Evolutionary conservation across 2,329 filamentous ascomycete genomes (phyloP).

Genomic region (Sporothrix variecibatus): DNA sequence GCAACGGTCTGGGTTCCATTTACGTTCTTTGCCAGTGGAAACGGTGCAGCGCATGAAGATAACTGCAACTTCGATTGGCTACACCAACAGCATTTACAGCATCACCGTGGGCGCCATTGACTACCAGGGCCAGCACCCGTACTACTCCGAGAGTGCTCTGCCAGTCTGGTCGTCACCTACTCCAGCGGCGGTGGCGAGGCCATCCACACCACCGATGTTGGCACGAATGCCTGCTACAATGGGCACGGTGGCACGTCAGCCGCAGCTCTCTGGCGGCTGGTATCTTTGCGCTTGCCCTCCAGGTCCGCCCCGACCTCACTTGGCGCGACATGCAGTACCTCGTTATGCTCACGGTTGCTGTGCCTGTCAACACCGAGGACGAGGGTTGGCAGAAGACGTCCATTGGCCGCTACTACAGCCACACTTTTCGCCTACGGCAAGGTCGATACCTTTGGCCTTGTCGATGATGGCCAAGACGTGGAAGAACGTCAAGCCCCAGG

Average conservation of each 20-base stretch:
- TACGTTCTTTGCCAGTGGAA: conserved; percentile 97
- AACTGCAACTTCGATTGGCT: conserved; percentile 99
- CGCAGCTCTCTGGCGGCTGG: conserved; percentile 87
- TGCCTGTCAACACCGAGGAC: conserved; percentile 71
- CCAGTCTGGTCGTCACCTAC: conserved; percentile 93
- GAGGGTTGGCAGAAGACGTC: conserved; percentile 80
- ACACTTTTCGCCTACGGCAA: conserved; percentile 94
- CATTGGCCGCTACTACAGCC: conserved; percentile 84
- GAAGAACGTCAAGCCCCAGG: conserved; percentile 88
- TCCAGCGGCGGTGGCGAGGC: conserved; percentile 86
- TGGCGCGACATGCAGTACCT: conserved; percentile 97
- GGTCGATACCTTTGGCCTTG: conserved; percentile 81
- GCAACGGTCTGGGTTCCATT: conserved; percentile 79
- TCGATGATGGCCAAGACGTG: conserved; percentile 84
- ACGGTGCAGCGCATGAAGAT: conserved; percentile 82
- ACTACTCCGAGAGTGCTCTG: conserved; percentile 96
- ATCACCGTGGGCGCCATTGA: conserved; percentile 95
- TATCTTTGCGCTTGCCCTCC: conserved; percentile 84
- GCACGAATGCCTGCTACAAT: conserved; percentile 73
- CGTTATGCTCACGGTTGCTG: conserved; percentile 77
- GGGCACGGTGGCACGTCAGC: conserved; percentile 95
- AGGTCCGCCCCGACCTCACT: conserved; percentile 79
- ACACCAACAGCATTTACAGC: conserved; percentile 99
- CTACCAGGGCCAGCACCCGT: conserved; percentile 81
- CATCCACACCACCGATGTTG: conserved; percentile 93